A percentile compares a stretch with the other conserved stretches of the same genome.
Conservation (phyloP, 2,329 filamentous ascomycete species). For the Juglanconis oblonga region DNA sequence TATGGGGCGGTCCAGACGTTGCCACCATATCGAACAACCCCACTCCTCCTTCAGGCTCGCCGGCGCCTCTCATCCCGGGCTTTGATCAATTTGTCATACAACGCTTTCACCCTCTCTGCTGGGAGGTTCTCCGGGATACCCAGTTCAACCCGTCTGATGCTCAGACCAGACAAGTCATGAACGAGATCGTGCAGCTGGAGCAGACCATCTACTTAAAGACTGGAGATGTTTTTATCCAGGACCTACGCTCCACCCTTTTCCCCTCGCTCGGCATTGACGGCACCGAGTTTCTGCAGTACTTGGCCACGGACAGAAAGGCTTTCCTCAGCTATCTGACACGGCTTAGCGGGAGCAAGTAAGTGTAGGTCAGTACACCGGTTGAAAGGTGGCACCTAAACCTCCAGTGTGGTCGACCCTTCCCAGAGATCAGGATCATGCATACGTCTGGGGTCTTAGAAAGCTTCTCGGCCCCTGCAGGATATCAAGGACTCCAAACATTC, state of each 20-base stretch:
- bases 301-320: conserved; percentile 60
- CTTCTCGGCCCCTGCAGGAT: not conserved
- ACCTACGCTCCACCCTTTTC: conserved; percentile 63
- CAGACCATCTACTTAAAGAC: conserved; percentile 89
- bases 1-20: conserved; percentile 87
- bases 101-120: conserved; percentile 83
- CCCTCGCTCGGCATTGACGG: conserved; percentile 62
- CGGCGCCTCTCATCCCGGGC: conserved; percentile 68
- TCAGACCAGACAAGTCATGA: conserved; percentile 82
- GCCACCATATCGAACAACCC: conserved; percentile 54
- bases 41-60: conserved; percentile 45
- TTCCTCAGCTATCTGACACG: conserved; percentile 62
- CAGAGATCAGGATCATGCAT: not conserved
- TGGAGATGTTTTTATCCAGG: conserved; percentile 73
- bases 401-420: not conserved
- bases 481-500: not conserved
- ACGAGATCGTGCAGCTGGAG: conserved; percentile 83
- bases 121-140: conserved; percentile 78
- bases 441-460: not conserved
- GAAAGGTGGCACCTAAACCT: not conserved
- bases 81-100: conserved; percentile 91
- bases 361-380: not conserved
- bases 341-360: conserved; percentile 27
- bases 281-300: conserved; percentile 54
- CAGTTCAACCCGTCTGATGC: conserved; percentile 82